A percentile compares a stretch with the other conserved stretches of the same genome.
Evolutionary conservation across 2,329 filamentous ascomycete genomes (phyloP).

Genomic region (Grosmannia serpens): DNA sequence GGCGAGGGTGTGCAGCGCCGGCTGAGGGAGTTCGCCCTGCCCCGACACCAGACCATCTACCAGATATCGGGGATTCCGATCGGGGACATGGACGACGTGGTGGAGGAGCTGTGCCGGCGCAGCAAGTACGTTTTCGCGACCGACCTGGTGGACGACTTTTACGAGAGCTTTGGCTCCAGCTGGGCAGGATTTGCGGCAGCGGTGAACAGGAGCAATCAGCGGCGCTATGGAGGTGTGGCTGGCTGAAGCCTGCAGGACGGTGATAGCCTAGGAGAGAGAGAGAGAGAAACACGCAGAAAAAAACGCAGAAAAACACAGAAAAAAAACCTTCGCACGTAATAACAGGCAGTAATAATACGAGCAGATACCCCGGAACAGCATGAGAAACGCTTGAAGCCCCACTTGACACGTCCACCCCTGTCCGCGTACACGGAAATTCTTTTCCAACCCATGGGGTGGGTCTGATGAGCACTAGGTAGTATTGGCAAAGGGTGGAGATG

Average conservation of each 20-base stretch:
- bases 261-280: no score
- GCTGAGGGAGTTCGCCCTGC: neutral
- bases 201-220: neutral
- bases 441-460: neutral
- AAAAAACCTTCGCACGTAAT: neutral
- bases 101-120: conserved; percentile 2
- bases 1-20: conserved; percentile 3
- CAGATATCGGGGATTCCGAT: conserved; percentile 2
- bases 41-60: neutral
- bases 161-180: conserved; percentile 9
- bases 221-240: neutral
- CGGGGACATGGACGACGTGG: neutral
- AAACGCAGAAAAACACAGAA: no score
- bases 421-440: neutral
- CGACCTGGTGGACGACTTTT: conserved; percentile 8
- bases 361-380: neutral
- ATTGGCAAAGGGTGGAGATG: neutral
- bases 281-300: no score
- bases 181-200: conserved; percentile 6
- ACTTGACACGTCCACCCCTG: neutral
- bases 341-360: neutral
- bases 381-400: neutral
- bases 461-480: neutral
- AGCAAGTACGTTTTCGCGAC: conserved; percentile 9
- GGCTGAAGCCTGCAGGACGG: neutral